Percentiles rank a stretch among this genome's conserved stretches.
Conservation (phyloP, 169 alveolate genomes). For the Plasmodium yoelii region DNA sequence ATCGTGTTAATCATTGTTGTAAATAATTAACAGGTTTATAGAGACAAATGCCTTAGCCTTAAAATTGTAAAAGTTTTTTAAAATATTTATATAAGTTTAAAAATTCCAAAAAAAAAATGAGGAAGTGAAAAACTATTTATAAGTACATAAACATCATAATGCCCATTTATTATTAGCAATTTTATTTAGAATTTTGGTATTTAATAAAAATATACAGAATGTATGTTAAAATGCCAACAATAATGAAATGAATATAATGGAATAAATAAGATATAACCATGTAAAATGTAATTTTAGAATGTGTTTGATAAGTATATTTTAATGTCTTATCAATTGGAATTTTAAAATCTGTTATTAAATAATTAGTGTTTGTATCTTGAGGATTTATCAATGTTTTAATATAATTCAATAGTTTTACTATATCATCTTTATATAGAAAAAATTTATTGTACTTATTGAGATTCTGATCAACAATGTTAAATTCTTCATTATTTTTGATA, state of each 20-base stretch:
- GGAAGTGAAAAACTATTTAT: too few species aligned
- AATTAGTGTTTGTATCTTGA: constrained; percentile 27
- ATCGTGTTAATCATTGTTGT: too few species aligned
- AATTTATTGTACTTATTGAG: constrained; percentile 54
- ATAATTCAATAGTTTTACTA: constrained; percentile 37
- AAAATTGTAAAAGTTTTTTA: too few species aligned
- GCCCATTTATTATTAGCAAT: too few species aligned
- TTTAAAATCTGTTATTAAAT: constrained; percentile 44
- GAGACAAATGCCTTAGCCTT: too few species aligned
- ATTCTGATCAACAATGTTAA: constrained; percentile 10
- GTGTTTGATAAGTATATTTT: constrained; percentile 51
- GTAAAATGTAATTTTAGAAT: constrained; percentile 37
- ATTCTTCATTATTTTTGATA: constrained; percentile 14
- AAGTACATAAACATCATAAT: too few species aligned
- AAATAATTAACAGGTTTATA: too few species aligned
- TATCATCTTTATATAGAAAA: constrained; percentile 61
- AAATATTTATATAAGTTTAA: too few species aligned
- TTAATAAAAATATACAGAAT: constrained; percentile 38
- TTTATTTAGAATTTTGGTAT: not conserved
- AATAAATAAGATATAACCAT: constrained; percentile 63
- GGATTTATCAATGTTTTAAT: constrained; percentile 29
- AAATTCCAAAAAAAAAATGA: too few species aligned
- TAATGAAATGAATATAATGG: constrained; percentile 48
- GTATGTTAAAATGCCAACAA: constrained; percentile 22
- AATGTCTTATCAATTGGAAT: constrained; percentile 50